Base-by-base conservation (phyloP, 768 basidiomycete species). In the Omphalotus guepiniiformis region DNA sequence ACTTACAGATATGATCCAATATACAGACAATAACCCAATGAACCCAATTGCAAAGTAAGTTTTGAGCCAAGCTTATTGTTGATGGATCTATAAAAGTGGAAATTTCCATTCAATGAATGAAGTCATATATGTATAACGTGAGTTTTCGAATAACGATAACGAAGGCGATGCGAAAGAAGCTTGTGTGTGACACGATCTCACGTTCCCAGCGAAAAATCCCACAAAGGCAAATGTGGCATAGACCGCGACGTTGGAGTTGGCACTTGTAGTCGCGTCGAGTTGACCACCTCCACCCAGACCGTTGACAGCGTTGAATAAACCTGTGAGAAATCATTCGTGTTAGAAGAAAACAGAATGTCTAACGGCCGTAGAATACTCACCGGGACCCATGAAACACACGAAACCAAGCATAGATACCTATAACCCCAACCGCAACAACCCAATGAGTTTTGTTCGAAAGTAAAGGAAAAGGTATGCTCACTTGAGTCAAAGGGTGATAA, bases 211-310 rank as follows among this genome's bases (percentile, higher is more conserved):
- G 49, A 85, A 83, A 69, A 86, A 85, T 0, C 79, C 80, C 11
- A 68, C 71, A 49, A 76, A 65, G 3, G 82, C 78, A 54, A 84
- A 85, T 3, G 75, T 76, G 2, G 80, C 64, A 57, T 92, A 90
- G 12, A 88, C 65, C 3, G 85, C 80, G 1, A 79, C 68, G 56
- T 83, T 82, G 2, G 85, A 75, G 55, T 91, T 87, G 15, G 86
- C 80, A 58, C 75, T 78, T 11, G 81, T 85, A 3, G 69, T 71
- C 11, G 78, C 58, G 56, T 86, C 80, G 34, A 88, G 60, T 64
- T 85, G 83, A 3, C 90, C 90, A 38, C 85, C 88, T 37, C 75
- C 88, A 3, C 91, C 90, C 37, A 93, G 73, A 27, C 89, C 88
- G 47, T 79, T 84, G 57, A 90, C 68, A 0, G 88, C 81, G 57